Conservation (phyloP, 1,139 yeast genomes). For the Candida tetrigidarum region DNA sequence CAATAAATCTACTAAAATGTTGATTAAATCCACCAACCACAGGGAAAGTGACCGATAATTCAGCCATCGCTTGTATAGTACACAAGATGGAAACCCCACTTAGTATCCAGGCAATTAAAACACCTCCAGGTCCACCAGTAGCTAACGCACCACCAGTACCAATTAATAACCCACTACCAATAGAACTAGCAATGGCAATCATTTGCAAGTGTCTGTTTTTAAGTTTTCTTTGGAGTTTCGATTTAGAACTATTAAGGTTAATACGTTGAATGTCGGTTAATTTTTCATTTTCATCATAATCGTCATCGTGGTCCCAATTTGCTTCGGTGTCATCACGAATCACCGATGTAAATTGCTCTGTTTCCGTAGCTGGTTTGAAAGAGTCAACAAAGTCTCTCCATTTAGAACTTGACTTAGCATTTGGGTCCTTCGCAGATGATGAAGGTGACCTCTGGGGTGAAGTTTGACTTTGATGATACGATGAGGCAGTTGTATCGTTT, state of each 20-base stretch:
- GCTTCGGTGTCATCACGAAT: constrained; percentile 5
- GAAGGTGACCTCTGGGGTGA: too few species aligned
- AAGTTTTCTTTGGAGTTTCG: constrained; percentile 40
- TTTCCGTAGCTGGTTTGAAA: constrained; percentile 35
- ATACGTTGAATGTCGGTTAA: constrained; percentile 41
- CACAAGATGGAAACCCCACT: constrained; percentile 31
- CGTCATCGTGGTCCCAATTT: not conserved
- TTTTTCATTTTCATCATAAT: constrained; percentile 13
- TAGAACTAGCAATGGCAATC: constrained; percentile 85
- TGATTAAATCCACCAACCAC: constrained; percentile 45
- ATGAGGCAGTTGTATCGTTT: not conserved
- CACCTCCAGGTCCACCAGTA: constrained; percentile 70
- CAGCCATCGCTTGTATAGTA: constrained; percentile 48
- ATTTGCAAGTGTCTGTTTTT: constrained; percentile 49
- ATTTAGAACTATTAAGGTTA: constrained; percentile 39
- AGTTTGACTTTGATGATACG: not conserved
- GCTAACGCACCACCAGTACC: constrained; percentile 42
- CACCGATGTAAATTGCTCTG: constrained; percentile 18
- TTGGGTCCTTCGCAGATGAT: not conserved
- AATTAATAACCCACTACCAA: constrained; percentile 56
- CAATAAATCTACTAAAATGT: constrained; percentile 44
- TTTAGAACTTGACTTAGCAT: constrained; percentile 20
- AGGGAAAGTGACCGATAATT: constrained; percentile 43
- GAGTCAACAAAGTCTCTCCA: constrained; percentile 47
- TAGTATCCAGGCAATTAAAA: constrained; percentile 53